These are phyloP conservation scores for Monosporascus sp. DNA, from an alignment of 2,329 filamentous ascomycete genomes.

Conservation along the genomic window DNA sequence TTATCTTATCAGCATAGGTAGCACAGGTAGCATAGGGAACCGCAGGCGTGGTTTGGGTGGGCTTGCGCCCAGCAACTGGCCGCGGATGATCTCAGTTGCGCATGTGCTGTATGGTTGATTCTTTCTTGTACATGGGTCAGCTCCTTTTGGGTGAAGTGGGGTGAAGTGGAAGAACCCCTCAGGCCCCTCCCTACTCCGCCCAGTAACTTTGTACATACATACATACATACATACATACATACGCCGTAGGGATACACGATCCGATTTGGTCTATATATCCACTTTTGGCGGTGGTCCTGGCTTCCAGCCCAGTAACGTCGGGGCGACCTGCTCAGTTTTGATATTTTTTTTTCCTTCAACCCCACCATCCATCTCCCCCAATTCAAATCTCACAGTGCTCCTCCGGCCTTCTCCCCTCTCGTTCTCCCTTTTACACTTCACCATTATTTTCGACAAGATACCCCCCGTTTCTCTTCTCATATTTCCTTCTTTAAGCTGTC, in stretches of 20 bases:
- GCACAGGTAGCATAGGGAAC: too few relatives aligned
- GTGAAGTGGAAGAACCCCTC: too few relatives aligned
- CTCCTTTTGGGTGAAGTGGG: too few relatives aligned
- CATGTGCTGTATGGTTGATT: neutral
- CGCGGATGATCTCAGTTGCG: too few relatives aligned
- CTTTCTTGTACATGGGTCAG: neutral
- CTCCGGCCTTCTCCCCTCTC: neutral
- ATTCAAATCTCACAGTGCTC: neutral
- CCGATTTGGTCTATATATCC: neutral
- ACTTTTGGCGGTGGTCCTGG: neutral
- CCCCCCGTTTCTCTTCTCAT: conserved; percentile 16
- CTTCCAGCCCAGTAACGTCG: neutral
- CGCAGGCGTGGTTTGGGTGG: too few relatives aligned
- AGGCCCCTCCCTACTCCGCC: too few relatives aligned
- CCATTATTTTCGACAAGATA: conserved; percentile 22
- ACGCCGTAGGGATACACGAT: neutral
- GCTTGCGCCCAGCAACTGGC: too few relatives aligned
- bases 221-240: too few relatives aligned
- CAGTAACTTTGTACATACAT: too few relatives aligned
- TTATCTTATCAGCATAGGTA: neutral
- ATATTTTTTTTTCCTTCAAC: neutral
- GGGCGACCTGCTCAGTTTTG: neutral
- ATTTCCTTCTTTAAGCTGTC: conserved; percentile 14
- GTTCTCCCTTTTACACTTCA: conserved; percentile 13
- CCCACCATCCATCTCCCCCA: neutral